Conservation (phyloP, 768 basidiomycete species). For the Crucibulum laeve region DNA sequence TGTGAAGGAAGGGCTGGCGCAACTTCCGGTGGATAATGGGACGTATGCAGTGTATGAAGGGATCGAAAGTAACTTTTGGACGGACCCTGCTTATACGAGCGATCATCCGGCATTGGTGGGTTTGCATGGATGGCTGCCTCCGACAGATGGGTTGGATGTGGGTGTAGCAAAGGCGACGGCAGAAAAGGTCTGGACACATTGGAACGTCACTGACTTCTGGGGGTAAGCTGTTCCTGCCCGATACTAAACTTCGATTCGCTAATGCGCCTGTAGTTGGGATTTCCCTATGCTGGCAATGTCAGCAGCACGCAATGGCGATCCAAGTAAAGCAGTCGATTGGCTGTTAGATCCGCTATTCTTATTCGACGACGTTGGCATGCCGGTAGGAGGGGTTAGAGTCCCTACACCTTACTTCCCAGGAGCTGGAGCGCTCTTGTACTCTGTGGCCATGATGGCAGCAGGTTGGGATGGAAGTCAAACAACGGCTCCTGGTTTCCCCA, state of each 20-base stretch:
- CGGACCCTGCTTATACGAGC: constrained; percentile 42
- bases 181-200: constrained; percentile 47
- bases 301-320: constrained; percentile 47
- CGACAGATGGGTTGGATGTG: constrained; percentile 40
- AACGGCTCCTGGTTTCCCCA: constrained; percentile 23
- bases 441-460: constrained; percentile 52
- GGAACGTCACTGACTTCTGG: constrained; percentile 54
- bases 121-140: constrained; percentile 54
- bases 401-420: constrained; percentile 61
- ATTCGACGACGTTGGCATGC: constrained; percentile 62
- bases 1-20: constrained; percentile 42
- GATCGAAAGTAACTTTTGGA: constrained; percentile 48
- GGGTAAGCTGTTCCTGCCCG: constrained; percentile 28
- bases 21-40: constrained; percentile 46
- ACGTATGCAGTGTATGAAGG: constrained; percentile 56
- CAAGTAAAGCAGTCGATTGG: constrained; percentile 49
- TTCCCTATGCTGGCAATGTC: constrained; percentile 63
- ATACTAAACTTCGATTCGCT: not conserved
- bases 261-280: constrained; percentile 41
- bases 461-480: constrained; percentile 45
- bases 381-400: constrained; percentile 47
- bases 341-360: constrained; percentile 48
- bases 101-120: constrained; percentile 58
- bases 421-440: constrained; percentile 45
- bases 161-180: constrained; percentile 43